Evolutionary conservation across 1,284 basidiomycete species (phyloP).

Genomic region (Xerocomus cyaneibrunnescens): DNA sequence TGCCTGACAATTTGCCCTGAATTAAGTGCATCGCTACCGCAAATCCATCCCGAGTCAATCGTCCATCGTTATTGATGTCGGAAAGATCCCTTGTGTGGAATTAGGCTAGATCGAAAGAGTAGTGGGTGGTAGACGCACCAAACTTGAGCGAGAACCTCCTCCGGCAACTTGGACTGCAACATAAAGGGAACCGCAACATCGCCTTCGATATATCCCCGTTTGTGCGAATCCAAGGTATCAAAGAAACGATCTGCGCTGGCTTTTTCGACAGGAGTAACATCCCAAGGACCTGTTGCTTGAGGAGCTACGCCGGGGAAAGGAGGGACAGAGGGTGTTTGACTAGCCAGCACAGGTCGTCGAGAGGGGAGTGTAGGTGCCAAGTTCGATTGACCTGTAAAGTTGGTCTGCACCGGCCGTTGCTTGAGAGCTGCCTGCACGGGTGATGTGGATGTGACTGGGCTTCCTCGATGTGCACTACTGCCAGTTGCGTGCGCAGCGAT

Average conservation of each 20-base stretch:
- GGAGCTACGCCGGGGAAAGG: constrained; percentile 30
- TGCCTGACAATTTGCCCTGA: constrained; percentile 84
- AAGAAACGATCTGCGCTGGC: constrained; percentile 82
- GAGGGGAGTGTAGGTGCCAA: constrained; percentile 24
- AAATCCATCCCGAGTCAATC: constrained; percentile 89
- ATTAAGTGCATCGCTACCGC: constrained; percentile 97
- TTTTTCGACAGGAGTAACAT: constrained; percentile 84
- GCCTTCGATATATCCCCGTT: constrained; percentile 85
- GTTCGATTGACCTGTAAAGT: constrained; percentile 58
- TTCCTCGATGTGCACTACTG: constrained; percentile 54
- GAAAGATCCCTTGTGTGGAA: constrained; percentile 77
- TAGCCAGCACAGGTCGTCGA: constrained; percentile 16
- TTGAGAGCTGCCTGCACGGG: constrained; percentile 38
- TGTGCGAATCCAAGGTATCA: constrained; percentile 75
- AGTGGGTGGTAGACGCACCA: constrained; percentile 60
- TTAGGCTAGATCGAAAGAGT: constrained; percentile 9
- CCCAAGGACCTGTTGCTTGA: constrained; percentile 57
- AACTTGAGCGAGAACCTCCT: constrained; percentile 83
- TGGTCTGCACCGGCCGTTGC: constrained; percentile 47
- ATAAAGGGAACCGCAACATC: constrained; percentile 96
- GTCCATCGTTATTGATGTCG: constrained; percentile 88
- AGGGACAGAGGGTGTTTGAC: constrained; percentile 21
- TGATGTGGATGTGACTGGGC: constrained; percentile 38
- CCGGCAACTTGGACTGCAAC: constrained; percentile 87
- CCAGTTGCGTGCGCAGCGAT: constrained; percentile 61